Evolutionary conservation across 2,329 filamentous ascomycete genomes (phyloP), one percentile per base, ranked within the genome.

Genomic region (Alternaria angustiovoidea): DNA sequence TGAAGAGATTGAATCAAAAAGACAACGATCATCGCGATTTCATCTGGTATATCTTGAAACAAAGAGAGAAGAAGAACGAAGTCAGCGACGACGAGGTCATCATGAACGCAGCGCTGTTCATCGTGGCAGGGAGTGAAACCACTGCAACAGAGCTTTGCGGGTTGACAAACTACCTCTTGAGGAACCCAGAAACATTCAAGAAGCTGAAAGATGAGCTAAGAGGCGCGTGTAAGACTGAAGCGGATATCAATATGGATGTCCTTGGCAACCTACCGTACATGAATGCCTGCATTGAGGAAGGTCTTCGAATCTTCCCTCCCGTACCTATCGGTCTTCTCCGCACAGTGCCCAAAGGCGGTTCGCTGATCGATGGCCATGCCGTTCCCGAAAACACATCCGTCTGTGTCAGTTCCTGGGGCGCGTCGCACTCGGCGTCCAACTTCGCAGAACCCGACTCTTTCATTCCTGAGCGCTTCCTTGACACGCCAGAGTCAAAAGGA

Each of bases 211-310:
- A 66, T 12, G 75, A 78, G 55, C 52, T 78, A 18, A 67, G 75
- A 28, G 39, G 44, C 8, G 72, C 71, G 8, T 68, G 69, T 57
- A 67, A 69, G 20, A 64, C 62, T 7, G 67, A 74, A 52, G 66
- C 67, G 16, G 76, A 78, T n/a, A 63, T 79, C 30, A 75, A 70
- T 34, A 76, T 76, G 68, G 70, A 76, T 34, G 59, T 70, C 7
- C 64, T 75, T 1, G 61, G 60, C 6, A 60, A 39, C 18, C 63
- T 81, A 14, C 70, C 73, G 2, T 85, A 83, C 62, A 72, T 84
- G 57, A 75, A 80, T 39, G 82, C 82, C 4, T 80, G 81, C 57
- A 74, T 84, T 12, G 78, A 81, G 53, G 83, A 85, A 69, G 79
- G 76, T 2, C 69, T 84, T 5, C 75, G 83, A 7, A 78, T 82